A percentile compares a stretch with the other conserved stretches of the same genome.
phyloP scores from a whole-genome alignment of 2,329 filamentous ascomycete genomes.

The Microsporum ferrugineum region DNA sequence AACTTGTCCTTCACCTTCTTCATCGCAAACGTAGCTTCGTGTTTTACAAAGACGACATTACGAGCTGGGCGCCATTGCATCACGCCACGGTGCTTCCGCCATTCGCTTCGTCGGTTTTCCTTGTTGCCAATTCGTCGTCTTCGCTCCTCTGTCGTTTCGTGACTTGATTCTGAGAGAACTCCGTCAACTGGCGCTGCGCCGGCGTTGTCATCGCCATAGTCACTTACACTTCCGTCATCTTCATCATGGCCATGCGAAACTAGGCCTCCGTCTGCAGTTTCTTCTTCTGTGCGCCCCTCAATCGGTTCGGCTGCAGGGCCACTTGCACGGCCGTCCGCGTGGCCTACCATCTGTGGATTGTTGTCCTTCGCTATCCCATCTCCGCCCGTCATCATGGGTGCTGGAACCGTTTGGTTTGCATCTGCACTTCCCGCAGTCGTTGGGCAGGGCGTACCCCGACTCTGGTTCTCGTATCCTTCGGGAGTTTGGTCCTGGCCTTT shows the following conservation, averaged over 20 bases:
- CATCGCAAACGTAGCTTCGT: constrained; percentile 70
- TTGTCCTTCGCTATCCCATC: background rate
- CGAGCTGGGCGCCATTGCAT: constrained; percentile 94
- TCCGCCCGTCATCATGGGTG: background rate
- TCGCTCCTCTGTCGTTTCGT: constrained; percentile 15
- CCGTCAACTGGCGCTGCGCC: background rate
- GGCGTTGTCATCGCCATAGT: constrained; percentile 11
- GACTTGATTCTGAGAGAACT: constrained; percentile 3
- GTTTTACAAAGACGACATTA: constrained; percentile 74
- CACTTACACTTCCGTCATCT: background rate
- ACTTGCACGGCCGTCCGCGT: background rate
- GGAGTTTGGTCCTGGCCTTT: background rate
- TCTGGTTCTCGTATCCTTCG: background rate
- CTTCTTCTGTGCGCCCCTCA: background rate
- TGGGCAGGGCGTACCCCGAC: background rate
- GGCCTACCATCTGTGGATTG: background rate
- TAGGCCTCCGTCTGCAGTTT: background rate
- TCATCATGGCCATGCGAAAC: background rate
- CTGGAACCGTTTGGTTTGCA: background rate
- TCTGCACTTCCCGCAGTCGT: background rate
- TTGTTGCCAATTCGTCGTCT: constrained; percentile 21
- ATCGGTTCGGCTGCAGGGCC: background rate
- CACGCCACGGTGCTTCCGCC: constrained; percentile 74
- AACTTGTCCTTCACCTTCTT: constrained; percentile 66
- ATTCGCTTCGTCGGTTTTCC: constrained; percentile 43